Base-by-base conservation (phyloP, 345 rosid species). In the Capsella bursapastoris region DNA sequence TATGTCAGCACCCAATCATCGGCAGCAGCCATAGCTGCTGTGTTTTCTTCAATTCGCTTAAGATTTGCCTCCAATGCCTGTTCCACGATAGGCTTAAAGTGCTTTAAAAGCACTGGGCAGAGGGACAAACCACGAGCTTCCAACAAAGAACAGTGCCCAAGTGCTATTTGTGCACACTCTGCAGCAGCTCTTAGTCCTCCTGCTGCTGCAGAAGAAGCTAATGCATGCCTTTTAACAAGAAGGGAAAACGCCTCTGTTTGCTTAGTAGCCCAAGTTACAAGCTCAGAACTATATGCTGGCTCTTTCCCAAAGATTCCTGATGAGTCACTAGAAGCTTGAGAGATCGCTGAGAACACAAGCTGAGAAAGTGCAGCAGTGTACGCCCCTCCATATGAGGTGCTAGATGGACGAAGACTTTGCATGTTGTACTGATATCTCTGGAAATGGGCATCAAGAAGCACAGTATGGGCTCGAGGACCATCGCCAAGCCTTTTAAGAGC, bases 161-260 rank as follows among this genome's bases (percentile, higher is more conserved):
- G 82, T 66, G 99, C 99, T 84, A 96, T 90, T 82, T 92, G 98
- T 74, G 92, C 99, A 79, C 99, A 96, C 78, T 96, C 99, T 68
- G 97, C 98, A 28, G 99, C 99, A 66, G 98, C 94, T 86, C 99
- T 85, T 74, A 96, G 85, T 60, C 99, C 99, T 52, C 98, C 99
- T 48, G 98, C 99, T 79, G 99, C 98, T 51, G 98, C 97, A 57
- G 99, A 89, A 55, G 99, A 96, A 44, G 98, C 90, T 75, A 96
- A 82, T 62, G 99, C 98, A 66, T 96, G 99, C 73, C 99, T 86
- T 83, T 92, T 89, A 59, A 96, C 97, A 81, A 92, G 99, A 76
- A 77, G 83, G 61, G 97, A 91, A 83, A 92, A 92, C 9, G 91
- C 82, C 85, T 96, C 96, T 1, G 90, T 87, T 82, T 92, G 98